phyloP scores from a whole-genome alignment of 345 rosid species.

The Linum usitatissimum region DNA sequence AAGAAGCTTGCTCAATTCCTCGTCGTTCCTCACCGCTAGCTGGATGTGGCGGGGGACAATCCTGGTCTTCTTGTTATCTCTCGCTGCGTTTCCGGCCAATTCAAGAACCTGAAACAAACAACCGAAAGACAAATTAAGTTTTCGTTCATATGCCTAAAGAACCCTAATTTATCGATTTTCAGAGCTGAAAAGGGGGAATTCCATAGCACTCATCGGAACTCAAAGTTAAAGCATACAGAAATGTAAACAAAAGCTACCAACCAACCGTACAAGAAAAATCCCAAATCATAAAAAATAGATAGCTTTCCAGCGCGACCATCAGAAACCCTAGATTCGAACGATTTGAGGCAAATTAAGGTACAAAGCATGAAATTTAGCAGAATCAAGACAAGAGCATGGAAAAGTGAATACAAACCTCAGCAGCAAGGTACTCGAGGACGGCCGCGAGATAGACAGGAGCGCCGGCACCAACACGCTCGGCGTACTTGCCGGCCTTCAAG shows the following conservation, averaged over 20 bases:
- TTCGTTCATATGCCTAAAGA: background rate
- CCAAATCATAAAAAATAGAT: too few relatives aligned
- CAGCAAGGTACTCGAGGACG: background rate
- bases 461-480: slow-evolving; percentile 1
- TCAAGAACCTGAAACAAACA: background rate
- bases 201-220: too few relatives aligned
- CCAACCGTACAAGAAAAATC: too few relatives aligned
- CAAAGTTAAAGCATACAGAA: too few relatives aligned
- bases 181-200: background rate
- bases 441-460: too few relatives aligned
- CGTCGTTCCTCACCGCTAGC: slow-evolving; percentile 1
- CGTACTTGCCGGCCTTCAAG: slow-evolving; percentile 2
- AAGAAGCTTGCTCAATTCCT: slow-evolving; percentile 2
- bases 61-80: background rate
- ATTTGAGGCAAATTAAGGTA: background rate
- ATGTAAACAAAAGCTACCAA: too few relatives aligned
- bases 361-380: background rate
- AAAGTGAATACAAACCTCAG: background rate
- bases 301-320: too few relatives aligned
- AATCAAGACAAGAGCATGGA: background rate
- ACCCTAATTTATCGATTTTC: background rate
- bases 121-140: background rate
- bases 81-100: slow-evolving; percentile 2
- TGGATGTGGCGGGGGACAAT: slow-evolving; percentile 1
- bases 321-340: background rate